These are phyloP conservation scores for Neurospora sp. DNA, from an alignment of 495 filamentous ascomycete species.

Conservation along the genomic window DNA sequence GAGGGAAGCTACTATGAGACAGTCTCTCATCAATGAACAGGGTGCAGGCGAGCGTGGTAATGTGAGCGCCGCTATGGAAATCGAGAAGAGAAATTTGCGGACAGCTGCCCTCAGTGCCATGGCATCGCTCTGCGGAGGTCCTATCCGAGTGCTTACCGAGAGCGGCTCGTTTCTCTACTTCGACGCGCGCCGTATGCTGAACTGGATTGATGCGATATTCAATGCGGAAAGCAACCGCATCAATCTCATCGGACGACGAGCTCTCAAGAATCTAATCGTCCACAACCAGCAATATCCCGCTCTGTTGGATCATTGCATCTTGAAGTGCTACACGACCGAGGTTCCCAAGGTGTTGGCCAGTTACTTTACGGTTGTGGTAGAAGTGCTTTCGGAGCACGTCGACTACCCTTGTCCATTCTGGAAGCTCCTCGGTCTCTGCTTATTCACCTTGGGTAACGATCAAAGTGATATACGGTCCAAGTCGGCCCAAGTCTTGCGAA, in stretches of 20 bases:
- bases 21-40: constrained; percentile 59
- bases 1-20: constrained; percentile 79
- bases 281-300: constrained; percentile 81
- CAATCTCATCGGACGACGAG: constrained; percentile 83
- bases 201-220: constrained; percentile 94
- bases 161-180: constrained; percentile 76
- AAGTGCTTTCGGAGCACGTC: constrained; percentile 69
- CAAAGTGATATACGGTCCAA: constrained; percentile 80
- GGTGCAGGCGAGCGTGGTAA: constrained; percentile 57
- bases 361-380: constrained; percentile 86
- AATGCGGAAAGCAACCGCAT: constrained; percentile 77
- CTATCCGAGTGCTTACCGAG: constrained; percentile 78
- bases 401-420: constrained; percentile 80
- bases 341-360: constrained; percentile 78
- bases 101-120: constrained; percentile 90
- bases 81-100: constrained; percentile 84
- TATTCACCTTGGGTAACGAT: constrained; percentile 87
- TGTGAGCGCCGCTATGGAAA: constrained; percentile 83
- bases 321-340: constrained; percentile 73
- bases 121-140: constrained; percentile 88
- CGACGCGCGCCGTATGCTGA: constrained; percentile 81
- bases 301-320: constrained; percentile 76
- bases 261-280: constrained; percentile 80
- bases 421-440: constrained; percentile 75
- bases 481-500: constrained; percentile 72